Percentiles rank a stretch among this genome's conserved stretches.
Conservation (phyloP, 2,329 filamentous ascomycete species). For the Cercospora sojina region DNA sequence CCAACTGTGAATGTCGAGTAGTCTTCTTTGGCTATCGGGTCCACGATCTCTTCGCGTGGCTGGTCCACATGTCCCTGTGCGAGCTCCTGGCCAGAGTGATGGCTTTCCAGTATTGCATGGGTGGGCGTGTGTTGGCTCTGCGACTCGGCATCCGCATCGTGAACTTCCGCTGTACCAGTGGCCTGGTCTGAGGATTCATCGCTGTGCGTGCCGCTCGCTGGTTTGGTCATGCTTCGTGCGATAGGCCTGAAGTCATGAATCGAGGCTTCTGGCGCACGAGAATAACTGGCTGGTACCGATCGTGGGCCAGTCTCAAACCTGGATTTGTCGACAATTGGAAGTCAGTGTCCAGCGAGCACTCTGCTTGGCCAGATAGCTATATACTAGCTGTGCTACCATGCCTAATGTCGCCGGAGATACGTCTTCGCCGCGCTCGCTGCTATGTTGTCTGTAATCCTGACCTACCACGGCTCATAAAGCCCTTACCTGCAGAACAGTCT, state of each 20-base stretch:
- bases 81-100: background rate
- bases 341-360: background rate
- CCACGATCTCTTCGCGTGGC: constrained; percentile 3
- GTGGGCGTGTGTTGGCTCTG: background rate
- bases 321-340: background rate
- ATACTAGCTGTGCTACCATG: background rate
- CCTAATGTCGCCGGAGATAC: background rate
- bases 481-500: background rate
- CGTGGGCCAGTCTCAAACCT: background rate
- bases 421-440: background rate
- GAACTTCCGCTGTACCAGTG: background rate
- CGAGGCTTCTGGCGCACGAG: background rate
- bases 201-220: background rate
- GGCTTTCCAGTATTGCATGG: background rate
- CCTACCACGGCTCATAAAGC: background rate
- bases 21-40: constrained; percentile 24
- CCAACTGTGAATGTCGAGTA: constrained; percentile 36
- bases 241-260: no score
- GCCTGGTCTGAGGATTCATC: background rate
- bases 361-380: background rate
- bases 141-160: background rate
- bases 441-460: background rate
- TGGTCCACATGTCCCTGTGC: background rate
- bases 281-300: background rate
- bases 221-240: background rate